These are phyloP conservation scores for Pleurotus ostreatus DNA, from an alignment of 768 basidiomycete genomes.

Conservation along the genomic window DNA sequence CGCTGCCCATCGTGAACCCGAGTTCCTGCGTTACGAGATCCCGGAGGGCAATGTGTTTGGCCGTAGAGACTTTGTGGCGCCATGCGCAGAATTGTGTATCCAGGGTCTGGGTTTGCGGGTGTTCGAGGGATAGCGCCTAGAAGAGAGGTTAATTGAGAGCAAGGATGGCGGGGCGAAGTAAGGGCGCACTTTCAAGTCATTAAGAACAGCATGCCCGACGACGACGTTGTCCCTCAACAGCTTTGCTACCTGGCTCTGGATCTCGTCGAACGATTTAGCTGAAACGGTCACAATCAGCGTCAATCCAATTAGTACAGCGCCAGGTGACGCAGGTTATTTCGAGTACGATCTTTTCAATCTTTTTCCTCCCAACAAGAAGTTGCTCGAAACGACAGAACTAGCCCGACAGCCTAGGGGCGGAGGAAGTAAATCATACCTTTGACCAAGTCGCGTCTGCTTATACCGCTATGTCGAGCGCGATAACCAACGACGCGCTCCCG, in stretches of 20 bases:
- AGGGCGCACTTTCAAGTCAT: slow-evolving; percentile 75
- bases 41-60: slow-evolving; percentile 67
- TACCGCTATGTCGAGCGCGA: slow-evolving; percentile 84
- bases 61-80: slow-evolving; percentile 57
- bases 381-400: no score
- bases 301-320: neutral
- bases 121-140: slow-evolving; percentile 67
- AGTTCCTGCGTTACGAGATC: slow-evolving; percentile 79
- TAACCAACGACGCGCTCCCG: slow-evolving; percentile 89
- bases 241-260: slow-evolving; percentile 75
- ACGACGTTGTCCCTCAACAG: slow-evolving; percentile 77
- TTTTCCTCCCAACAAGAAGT: no score
- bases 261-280: slow-evolving; percentile 77
- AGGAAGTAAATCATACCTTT: slow-evolving; percentile 38
- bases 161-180: neutral
- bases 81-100: slow-evolving; percentile 67
- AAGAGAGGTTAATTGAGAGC: neutral
- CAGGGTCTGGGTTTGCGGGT: slow-evolving; percentile 56
- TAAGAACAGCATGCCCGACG: slow-evolving; percentile 87
- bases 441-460: slow-evolving; percentile 70
- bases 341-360: no score
- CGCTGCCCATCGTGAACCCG: slow-evolving; percentile 76
- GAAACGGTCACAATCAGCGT: neutral
- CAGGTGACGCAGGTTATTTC: no score
- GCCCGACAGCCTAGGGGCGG: no score